phyloP scores from a whole-genome alignment of 768 basidiomycete genomes.

The Lactifluus hygrophoroides region DNA sequence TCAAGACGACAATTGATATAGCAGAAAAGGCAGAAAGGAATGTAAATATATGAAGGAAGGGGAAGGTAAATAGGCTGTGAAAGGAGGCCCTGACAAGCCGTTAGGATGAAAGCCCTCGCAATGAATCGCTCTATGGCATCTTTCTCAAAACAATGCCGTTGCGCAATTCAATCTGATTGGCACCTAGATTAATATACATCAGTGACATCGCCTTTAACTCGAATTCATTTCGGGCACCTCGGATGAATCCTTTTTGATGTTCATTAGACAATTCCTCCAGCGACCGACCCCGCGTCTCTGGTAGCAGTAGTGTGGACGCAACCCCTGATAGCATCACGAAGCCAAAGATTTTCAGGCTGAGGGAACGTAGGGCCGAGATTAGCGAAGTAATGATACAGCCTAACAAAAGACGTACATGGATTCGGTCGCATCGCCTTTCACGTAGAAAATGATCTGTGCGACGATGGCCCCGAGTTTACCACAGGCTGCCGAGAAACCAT shows the following conservation, averaged over 20 bases:
- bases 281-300: slow-evolving; percentile 33
- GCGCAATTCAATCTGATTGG: not conserved
- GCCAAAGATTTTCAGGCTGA: too few relatives aligned
- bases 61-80: not conserved
- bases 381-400: not conserved
- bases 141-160: slow-evolving; percentile 3
- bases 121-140: not conserved
- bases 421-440: slow-evolving; percentile 29
- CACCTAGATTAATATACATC: not conserved
- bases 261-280: slow-evolving; percentile 31
- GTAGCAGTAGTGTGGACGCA: slow-evolving; percentile 34
- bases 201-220: not conserved
- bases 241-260: slow-evolving; percentile 27
- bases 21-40: not conserved
- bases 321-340: slow-evolving; percentile 37
- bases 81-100: not conserved
- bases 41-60: not conserved
- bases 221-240: too few relatives aligned
- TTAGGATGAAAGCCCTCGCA: not conserved
- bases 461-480: slow-evolving; percentile 40
- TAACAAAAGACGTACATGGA: not conserved
- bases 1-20: not conserved
- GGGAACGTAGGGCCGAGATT: too few relatives aligned
- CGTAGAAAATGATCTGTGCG: slow-evolving; percentile 31
- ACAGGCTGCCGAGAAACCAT: slow-evolving; percentile 36